A percentile compares a stretch with the other conserved stretches of the same genome.
Evolutionary conservation across 768 basidiomycete species (phyloP).

Genomic region (Lentinula detonsa): DNA sequence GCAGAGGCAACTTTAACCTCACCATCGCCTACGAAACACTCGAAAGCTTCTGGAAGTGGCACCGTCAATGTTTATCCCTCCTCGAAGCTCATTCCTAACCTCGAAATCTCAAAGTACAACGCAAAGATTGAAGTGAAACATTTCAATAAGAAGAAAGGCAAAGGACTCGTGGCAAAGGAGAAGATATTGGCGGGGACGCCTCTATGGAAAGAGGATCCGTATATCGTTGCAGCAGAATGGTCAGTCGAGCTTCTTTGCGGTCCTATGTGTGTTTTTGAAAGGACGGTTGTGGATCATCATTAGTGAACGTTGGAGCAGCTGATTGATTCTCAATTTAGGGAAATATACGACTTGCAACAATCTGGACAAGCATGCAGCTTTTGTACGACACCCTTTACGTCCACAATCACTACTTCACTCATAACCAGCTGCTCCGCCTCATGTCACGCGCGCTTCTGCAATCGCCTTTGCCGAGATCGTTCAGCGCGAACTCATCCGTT

Average conservation of each 20-base stretch:
- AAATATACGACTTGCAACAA: slow-evolving; percentile 66
- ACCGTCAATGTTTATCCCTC: slow-evolving; percentile 37
- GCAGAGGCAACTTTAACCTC: background rate
- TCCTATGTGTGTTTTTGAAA: background rate
- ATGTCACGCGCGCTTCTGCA: slow-evolving; percentile 74
- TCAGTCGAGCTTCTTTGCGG: slow-evolving; percentile 20
- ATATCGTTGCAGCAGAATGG: slow-evolving; percentile 78
- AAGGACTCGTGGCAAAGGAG: slow-evolving; percentile 72
- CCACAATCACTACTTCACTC: slow-evolving; percentile 22
- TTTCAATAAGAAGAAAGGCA: slow-evolving; percentile 70
- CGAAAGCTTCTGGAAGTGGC: slow-evolving; percentile 11
- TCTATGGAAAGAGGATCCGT: slow-evolving; percentile 85
- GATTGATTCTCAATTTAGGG: slow-evolving; percentile 37
- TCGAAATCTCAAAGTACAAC: slow-evolving; percentile 62
- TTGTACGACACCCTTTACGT: slow-evolving; percentile 61
- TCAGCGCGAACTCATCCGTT: slow-evolving; percentile 62
- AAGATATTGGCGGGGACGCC: slow-evolving; percentile 65
- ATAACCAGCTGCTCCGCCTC: slow-evolving; percentile 46
- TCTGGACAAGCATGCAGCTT: slow-evolving; percentile 58
- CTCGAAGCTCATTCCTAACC: slow-evolving; percentile 56
- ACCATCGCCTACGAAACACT: slow-evolving; percentile 3
- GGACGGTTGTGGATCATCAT: background rate
- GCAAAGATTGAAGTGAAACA: slow-evolving; percentile 58
- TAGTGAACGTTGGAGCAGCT: background rate
- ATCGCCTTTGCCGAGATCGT: slow-evolving; percentile 66